These are phyloP conservation scores for Geranomyces variabilis DNA, from an alignment of 192 early-diverging fungal species.

Conservation along the genomic window DNA sequence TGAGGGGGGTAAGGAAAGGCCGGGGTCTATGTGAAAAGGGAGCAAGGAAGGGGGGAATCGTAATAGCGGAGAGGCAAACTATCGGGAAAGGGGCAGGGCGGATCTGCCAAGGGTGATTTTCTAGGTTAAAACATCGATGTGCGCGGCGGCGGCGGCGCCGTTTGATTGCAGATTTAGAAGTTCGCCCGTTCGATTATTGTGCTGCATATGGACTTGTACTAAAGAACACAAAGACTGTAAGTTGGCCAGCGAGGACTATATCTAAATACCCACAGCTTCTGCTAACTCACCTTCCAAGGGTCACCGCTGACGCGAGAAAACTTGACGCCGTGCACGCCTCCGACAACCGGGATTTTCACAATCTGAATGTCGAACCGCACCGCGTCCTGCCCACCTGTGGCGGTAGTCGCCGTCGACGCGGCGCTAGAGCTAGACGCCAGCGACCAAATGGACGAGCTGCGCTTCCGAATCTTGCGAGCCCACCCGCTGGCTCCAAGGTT, in stretches of 20 bases:
- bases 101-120: no score
- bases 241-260: background rate
- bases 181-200: background rate
- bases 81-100: no score
- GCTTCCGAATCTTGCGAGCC: slow-evolving; percentile 16
- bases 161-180: background rate
- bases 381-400: background rate
- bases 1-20: no score
- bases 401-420: background rate
- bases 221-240: background rate
- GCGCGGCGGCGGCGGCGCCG: no score
- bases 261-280: background rate
- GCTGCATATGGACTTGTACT: slow-evolving; percentile 1
- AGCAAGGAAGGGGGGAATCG: no score
- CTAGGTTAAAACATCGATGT: no score
- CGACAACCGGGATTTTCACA: slow-evolving; percentile 15
- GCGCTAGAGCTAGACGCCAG: background rate
- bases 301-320: slow-evolving; percentile 8
- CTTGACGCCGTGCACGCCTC: slow-evolving; percentile 4
- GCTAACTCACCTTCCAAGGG: slow-evolving; percentile 12
- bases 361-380: slow-evolving; percentile 11
- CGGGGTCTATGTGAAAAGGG: no score
- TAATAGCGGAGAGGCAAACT: no score
- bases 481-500: background rate
- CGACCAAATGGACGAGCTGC: slow-evolving; percentile 10